A percentile compares a stretch with the other conserved stretches of the same genome.
Evolutionary conservation across 129 eudicot genomes (phyloP).

Genomic region (Arctium lappa): DNA sequence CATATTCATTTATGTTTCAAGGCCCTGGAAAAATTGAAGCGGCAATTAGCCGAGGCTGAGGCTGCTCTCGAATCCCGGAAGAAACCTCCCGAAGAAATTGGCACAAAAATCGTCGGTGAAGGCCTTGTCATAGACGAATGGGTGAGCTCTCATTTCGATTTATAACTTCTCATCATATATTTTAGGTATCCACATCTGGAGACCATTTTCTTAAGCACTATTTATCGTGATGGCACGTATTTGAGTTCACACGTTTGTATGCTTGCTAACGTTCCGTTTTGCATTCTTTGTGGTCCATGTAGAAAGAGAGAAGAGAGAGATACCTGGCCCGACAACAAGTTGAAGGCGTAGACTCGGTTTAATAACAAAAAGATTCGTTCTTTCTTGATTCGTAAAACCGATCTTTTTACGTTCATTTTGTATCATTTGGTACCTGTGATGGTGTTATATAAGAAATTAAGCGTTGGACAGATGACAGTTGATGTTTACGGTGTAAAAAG

Average conservation of each 20-base stretch:
- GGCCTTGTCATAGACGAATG: constrained; percentile 71
- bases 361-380: constrained; percentile 11
- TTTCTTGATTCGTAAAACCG: constrained; percentile 1
- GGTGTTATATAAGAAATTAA: constrained; percentile 16
- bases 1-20: constrained; percentile 1
- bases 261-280: not conserved
- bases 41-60: constrained; percentile 56
- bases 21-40: constrained; percentile 60
- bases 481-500: constrained; percentile 35
- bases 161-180: not conserved
- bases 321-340: constrained; percentile 37
- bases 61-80: constrained; percentile 60
- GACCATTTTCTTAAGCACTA: not conserved
- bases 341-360: constrained; percentile 39
- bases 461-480: constrained; percentile 21
- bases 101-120: constrained; percentile 51
- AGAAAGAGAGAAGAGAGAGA: constrained; percentile 37
- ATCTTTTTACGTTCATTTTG: constrained; percentile 14
- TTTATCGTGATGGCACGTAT: not conserved
- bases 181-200: not conserved
- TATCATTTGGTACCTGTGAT: not conserved
- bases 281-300: not conserved
- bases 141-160: constrained; percentile 30
- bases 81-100: constrained; percentile 51
- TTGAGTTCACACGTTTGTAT: not conserved